phyloP scores from a whole-genome alignment of 148 eudicot species.

The Camellia granthamiana region DNA sequence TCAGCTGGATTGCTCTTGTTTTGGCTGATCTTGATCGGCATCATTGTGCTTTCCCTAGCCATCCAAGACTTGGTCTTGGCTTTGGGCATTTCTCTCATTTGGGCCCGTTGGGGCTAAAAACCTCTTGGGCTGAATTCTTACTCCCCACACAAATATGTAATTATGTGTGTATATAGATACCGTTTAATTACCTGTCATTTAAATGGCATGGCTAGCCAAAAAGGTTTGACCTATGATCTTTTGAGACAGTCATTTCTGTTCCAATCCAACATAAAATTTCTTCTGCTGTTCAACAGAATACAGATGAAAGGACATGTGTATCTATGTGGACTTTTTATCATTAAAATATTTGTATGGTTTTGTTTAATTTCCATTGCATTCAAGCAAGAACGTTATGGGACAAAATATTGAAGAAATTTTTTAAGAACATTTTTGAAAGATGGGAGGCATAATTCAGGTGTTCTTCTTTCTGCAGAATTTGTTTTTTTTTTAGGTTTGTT shows the following conservation, averaged over 20 bases:
- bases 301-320: background rate
- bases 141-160: no score
- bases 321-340: background rate
- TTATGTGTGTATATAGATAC: no score
- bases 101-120: no score
- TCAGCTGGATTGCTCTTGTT: no score
- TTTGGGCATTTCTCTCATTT: no score
- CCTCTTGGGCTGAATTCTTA: no score
- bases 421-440: background rate
- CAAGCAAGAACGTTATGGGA: background rate
- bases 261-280: background rate
- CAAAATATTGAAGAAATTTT: background rate
- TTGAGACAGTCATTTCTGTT: background rate
- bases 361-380: background rate
- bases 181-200: no score
- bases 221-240: background rate
- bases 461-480: background rate
- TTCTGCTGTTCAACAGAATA: background rate
- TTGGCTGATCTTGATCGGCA: no score
- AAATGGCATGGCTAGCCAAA: no score
- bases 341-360: background rate
- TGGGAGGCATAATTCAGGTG: background rate
- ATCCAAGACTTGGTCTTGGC: no score
- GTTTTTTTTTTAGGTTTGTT: no score
- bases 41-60: no score